phyloP scores from a whole-genome alignment of 1,139 yeast species.

The Lodderomyces pseudojiufengensis region DNA sequence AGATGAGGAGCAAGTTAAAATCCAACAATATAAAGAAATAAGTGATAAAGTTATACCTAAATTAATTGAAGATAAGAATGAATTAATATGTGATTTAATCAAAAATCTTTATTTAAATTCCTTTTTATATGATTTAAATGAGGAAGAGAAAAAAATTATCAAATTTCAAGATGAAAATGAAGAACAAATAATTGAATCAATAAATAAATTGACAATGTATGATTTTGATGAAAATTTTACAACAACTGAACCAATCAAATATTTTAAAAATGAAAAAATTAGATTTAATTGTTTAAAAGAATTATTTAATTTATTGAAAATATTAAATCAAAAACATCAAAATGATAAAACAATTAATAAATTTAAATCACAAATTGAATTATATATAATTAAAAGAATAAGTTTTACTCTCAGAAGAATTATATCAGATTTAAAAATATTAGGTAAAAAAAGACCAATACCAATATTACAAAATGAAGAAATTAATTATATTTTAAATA shows the following conservation, averaged over 20 bases:
- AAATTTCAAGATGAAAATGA: conserved; percentile 10
- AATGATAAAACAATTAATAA: conserved; percentile 4
- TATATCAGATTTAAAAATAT: conserved; percentile 28
- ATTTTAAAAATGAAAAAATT: conserved; percentile 23
- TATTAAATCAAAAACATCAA: conserved; percentile 6
- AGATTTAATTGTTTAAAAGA: conserved; percentile 32
- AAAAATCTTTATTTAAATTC: conserved; percentile 31
- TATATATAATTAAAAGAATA: conserved; percentile 27
- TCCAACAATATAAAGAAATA: conserved; percentile 42
- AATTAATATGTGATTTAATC: conserved; percentile 41
- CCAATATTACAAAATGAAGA: conserved; percentile 38
- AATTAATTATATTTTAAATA: conserved; percentile 23
- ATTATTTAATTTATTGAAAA: conserved; percentile 24
- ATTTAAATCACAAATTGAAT: conserved; percentile 20
- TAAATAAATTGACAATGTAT: conserved; percentile 20
- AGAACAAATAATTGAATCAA: conserved; percentile 7
- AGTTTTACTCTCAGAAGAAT: conserved; percentile 35
- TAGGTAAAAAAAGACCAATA: conserved; percentile 30
- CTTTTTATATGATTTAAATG: conserved; percentile 32
- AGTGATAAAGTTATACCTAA: conserved; percentile 41
- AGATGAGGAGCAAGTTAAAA: conserved; percentile 44
- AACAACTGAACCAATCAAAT: conserved; percentile 25
- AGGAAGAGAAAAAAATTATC: conserved; percentile 11
- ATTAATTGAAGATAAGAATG: conserved; percentile 19
- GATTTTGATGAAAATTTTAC: conserved; percentile 32